Conservation (phyloP, 2,329 filamentous ascomycete species). For the Pseudogymnoascus sp. region DNA sequence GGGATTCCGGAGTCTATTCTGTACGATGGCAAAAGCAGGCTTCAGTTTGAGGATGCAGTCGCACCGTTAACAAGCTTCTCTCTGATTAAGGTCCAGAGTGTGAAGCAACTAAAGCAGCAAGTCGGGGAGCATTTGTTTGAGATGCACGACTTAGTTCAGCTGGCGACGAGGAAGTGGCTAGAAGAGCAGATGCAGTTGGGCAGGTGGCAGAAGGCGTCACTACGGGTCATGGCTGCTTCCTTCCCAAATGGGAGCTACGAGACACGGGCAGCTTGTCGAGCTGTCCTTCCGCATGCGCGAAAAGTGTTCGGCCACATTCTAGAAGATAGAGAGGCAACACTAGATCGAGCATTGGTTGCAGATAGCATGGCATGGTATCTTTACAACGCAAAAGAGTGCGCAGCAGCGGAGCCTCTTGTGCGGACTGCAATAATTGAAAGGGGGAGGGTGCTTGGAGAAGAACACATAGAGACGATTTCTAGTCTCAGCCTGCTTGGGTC, state of each 20-base stretch:
- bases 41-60: conserved; percentile 33
- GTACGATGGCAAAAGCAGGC: conserved; percentile 5
- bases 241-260: conserved; percentile 24
- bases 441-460: too few relatives aligned
- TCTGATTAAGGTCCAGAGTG: conserved; percentile 28
- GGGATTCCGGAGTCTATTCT: conserved; percentile 21
- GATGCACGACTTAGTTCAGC: conserved; percentile 22
- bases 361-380: too few relatives aligned
- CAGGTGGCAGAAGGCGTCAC: conserved; percentile 17
- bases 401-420: too few relatives aligned
- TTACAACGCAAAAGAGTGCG: too few relatives aligned
- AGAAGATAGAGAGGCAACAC: too few relatives aligned
- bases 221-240: conserved; percentile 18
- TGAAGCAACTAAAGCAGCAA: conserved; percentile 6
- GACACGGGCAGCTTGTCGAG: conserved; percentile 18
- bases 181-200: conserved; percentile 15
- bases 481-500: too few relatives aligned
- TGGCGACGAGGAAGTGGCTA: conserved; percentile 24
- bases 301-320: too few relatives aligned
- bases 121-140: conserved; percentile 17
- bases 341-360: too few relatives aligned
- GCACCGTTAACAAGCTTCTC: conserved; percentile 33
- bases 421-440: too few relatives aligned
- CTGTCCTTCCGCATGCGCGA: too few relatives aligned
- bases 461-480: too few relatives aligned